Evolutionary conservation across 768 basidiomycete genomes (phyloP).

Genomic region (Cantharellus cinnabarinus): DNA sequence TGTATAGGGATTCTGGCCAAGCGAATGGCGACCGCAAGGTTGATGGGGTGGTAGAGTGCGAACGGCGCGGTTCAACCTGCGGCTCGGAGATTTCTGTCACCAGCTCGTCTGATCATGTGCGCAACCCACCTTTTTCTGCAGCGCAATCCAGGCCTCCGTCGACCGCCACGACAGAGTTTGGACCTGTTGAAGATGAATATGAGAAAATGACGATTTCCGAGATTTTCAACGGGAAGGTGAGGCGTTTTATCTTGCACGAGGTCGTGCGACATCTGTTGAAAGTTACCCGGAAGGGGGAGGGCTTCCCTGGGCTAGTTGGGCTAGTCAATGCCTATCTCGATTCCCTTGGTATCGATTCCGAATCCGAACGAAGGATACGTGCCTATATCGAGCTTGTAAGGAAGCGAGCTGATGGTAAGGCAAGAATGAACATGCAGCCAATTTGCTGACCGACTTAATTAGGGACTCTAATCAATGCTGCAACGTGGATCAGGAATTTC

Average conservation of each 20-base stretch:
- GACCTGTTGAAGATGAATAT: conserved; percentile 59
- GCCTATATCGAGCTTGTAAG: conserved; percentile 66
- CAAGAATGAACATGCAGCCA: neutral
- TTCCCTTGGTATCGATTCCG: conserved; percentile 54
- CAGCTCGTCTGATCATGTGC: neutral
- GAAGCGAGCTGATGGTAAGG: conserved; percentile 57
- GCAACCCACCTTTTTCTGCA: conserved; percentile 18
- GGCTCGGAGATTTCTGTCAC: too few species aligned
- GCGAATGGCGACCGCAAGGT: neutral
- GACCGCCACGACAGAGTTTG: conserved; percentile 25
- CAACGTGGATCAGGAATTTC: conserved; percentile 85
- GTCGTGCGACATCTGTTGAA: neutral
- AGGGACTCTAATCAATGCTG: conserved; percentile 13
- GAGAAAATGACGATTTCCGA: conserved; percentile 84
- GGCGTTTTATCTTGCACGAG: conserved; percentile 2
- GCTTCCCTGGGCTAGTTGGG: conserved; percentile 63
- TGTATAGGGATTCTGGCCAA: neutral
- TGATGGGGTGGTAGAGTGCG: too few species aligned
- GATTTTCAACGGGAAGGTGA: conserved; percentile 83
- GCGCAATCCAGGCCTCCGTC: conserved; percentile 46
- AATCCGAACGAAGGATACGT: conserved; percentile 39
- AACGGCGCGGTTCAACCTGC: too few species aligned
- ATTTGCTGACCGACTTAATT: neutral
- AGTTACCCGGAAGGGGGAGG: conserved; percentile 24
- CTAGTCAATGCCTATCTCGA: conserved; percentile 71